A percentile compares a stretch with the other conserved stretches of the same genome.
phyloP scores from a whole-genome alignment of 805 yeast species.

The Candida insectorum region DNA sequence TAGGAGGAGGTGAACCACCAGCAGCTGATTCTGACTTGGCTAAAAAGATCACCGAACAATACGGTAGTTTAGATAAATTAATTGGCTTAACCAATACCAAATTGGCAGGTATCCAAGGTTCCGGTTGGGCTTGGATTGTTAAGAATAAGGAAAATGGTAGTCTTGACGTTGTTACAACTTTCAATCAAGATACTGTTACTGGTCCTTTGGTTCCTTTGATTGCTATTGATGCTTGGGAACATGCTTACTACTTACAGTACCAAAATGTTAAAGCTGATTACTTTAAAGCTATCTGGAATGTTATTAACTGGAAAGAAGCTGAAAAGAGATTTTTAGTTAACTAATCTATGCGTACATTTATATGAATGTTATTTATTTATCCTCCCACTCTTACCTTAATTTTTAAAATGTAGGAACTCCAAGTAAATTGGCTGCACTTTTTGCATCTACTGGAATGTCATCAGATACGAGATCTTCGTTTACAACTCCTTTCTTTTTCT shows the following conservation, averaged over 20 bases:
- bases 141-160: constrained; percentile 45
- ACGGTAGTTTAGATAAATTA: constrained; percentile 44
- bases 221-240: constrained; percentile 56
- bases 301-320: constrained; percentile 49
- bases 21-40: constrained; percentile 38
- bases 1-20: constrained; percentile 61
- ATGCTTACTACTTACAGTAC: constrained; percentile 52
- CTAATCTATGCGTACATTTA: constrained; percentile 5
- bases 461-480: constrained; percentile 14
- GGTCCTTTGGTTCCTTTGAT: constrained; percentile 43
- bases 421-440: constrained; percentile 75
- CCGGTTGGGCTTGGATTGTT: constrained; percentile 53
- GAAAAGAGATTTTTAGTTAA: constrained; percentile 38
- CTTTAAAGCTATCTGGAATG: constrained; percentile 50
- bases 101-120: constrained; percentile 49
- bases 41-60: constrained; percentile 36
- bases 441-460: constrained; percentile 56
- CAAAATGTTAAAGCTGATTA: constrained; percentile 50
- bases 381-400: neutral
- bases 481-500: constrained; percentile 13
- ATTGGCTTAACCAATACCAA: constrained; percentile 38
- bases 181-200: constrained; percentile 47
- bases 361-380: constrained; percentile 1
- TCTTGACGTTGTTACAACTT: constrained; percentile 43
- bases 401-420: constrained; percentile 65